Conservation (phyloP, 2,329 filamentous ascomycete genomes). For the Aureobasidium sp. region DNA sequence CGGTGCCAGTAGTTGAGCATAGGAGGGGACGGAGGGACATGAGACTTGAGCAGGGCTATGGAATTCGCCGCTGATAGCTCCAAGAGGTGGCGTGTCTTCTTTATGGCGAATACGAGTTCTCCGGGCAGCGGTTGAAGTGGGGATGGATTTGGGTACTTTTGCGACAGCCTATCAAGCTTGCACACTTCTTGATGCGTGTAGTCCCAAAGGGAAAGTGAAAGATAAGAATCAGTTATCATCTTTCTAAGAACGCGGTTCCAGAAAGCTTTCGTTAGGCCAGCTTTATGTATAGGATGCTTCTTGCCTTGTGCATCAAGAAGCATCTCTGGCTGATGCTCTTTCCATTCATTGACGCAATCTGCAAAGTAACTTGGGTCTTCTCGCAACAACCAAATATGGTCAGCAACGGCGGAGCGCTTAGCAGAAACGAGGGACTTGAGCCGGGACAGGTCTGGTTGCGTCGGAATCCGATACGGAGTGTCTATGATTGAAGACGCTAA, state of each 20-base stretch:
- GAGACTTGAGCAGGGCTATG: constrained; percentile 22
- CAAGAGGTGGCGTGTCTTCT: not conserved
- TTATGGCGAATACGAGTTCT: not conserved
- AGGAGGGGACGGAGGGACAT: constrained; percentile 35
- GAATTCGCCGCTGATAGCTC: constrained; percentile 18
- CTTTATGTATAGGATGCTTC: constrained; percentile 21
- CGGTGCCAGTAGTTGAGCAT: constrained; percentile 23
- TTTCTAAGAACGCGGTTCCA: constrained; percentile 18
- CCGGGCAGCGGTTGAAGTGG: not conserved
- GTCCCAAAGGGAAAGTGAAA: constrained; percentile 20
- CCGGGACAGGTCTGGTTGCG: constrained; percentile 38
- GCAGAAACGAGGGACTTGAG: constrained; percentile 41
- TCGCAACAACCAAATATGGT: constrained; percentile 49
- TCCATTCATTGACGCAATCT: constrained; percentile 35
- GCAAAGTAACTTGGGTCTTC: constrained; percentile 55
- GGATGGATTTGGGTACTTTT: not conserved
- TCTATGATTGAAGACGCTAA: constrained; percentile 28
- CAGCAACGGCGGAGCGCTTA: constrained; percentile 37
- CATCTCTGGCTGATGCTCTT: constrained; percentile 43
- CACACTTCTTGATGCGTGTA: constrained; percentile 15
- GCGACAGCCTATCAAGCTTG: not conserved
- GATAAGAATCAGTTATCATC: constrained; percentile 19
- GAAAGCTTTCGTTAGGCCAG: constrained; percentile 7
- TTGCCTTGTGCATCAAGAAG: constrained; percentile 34
- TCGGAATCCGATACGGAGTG: constrained; percentile 47